A percentile compares a stretch with the other conserved stretches of the same genome.
Evolutionary conservation across 495 filamentous ascomycete species (phyloP).

Genomic region (Podospora fimiseda): DNA sequence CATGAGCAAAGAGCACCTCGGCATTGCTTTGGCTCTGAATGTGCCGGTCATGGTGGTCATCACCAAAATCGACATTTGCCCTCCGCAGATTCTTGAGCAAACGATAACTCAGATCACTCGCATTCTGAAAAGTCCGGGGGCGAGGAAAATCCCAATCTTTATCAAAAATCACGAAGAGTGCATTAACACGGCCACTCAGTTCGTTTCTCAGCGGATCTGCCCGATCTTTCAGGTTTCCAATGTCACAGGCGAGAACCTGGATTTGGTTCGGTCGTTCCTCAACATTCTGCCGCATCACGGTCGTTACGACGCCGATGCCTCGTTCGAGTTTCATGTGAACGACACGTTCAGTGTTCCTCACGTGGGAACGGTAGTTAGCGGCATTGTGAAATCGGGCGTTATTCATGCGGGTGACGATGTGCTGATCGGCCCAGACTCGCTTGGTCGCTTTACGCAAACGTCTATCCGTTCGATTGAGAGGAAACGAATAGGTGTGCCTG

Average conservation of each 20-base stretch:
- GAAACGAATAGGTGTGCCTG: constrained; percentile 86
- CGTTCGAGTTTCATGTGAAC: constrained; percentile 95
- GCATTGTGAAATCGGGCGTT: constrained; percentile 81
- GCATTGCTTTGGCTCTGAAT: constrained; percentile 89
- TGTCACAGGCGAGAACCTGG: constrained; percentile 82
- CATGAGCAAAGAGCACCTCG: constrained; percentile 97
- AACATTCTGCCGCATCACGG: constrained; percentile 96
- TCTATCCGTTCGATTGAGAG: constrained; percentile 89
- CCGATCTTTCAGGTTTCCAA: constrained; percentile 98
- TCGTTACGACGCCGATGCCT: constrained; percentile 77
- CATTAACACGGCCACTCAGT: constrained; percentile 92
- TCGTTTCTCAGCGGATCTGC: constrained; percentile 90
- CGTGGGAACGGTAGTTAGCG: constrained; percentile 91
- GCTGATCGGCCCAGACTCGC: constrained; percentile 81
- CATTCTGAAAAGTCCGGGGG: constrained; percentile 89
- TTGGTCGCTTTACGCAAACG: constrained; percentile 88
- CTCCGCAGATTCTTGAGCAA: constrained; percentile 89
- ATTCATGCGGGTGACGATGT: constrained; percentile 88
- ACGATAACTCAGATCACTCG: constrained; percentile 87
- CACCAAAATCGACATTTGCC: constrained; percentile 98
- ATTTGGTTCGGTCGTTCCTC: constrained; percentile 77
- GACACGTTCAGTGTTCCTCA: constrained; percentile 99
- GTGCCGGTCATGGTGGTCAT: constrained; percentile 98
- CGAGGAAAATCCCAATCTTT: constrained; percentile 95
- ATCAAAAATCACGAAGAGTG: constrained; percentile 87